Conservation (phyloP, 164 flowering plant species). For the Chimonanthus praecox region DNA sequence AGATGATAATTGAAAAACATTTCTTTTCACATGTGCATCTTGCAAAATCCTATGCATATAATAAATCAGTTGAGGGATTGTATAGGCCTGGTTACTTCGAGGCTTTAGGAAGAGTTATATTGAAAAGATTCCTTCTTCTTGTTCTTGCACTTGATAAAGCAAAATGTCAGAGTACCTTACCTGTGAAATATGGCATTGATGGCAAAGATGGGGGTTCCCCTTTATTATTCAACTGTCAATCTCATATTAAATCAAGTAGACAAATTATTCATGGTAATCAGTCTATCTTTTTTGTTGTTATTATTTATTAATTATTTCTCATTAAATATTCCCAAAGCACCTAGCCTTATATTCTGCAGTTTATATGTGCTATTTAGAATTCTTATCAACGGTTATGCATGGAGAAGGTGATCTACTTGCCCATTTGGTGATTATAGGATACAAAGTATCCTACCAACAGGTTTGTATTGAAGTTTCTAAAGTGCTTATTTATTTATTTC, state of each 20-base stretch:
- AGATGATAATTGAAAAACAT: constrained; percentile 74
- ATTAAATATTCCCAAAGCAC: neutral
- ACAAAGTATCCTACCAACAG: constrained; percentile 78
- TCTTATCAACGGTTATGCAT: constrained; percentile 84
- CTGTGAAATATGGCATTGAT: constrained; percentile 88
- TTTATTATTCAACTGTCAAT: constrained; percentile 46
- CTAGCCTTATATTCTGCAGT: constrained; percentile 5
- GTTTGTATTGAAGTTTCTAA: constrained; percentile 28
- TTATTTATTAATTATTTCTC: neutral
- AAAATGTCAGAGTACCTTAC: constrained; percentile 70
- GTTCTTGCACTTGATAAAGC: constrained; percentile 85
- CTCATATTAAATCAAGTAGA: constrained; percentile 67
- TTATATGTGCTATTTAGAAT: constrained; percentile 41
- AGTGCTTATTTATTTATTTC: neutral
- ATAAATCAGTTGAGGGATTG: constrained; percentile 83
- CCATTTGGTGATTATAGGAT: constrained; percentile 77
- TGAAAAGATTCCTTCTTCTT: constrained; percentile 83
- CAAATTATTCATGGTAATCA: constrained; percentile 71
- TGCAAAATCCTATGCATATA: constrained; percentile 76
- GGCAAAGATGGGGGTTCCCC: constrained; percentile 98
- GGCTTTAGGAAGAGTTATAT: constrained; percentile 61
- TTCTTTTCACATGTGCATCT: constrained; percentile 69
- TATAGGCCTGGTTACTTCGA: constrained; percentile 93
- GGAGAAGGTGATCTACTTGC: constrained; percentile 94
- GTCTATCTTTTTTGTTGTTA: neutral